These are phyloP conservation scores for Penicillium sp. DNA, from an alignment of 2,329 filamentous ascomycete species.

Conservation along the genomic window DNA sequence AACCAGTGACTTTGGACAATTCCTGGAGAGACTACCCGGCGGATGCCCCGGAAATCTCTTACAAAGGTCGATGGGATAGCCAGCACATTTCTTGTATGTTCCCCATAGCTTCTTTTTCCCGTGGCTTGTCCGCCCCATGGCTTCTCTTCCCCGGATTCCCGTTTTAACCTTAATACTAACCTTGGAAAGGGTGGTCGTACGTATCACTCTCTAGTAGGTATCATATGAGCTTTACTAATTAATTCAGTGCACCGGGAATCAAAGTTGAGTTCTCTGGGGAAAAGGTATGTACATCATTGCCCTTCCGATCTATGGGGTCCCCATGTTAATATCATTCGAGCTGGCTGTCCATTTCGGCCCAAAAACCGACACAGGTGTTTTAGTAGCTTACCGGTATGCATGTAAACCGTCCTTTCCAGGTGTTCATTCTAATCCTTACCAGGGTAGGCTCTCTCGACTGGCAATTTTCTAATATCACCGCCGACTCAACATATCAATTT, in stretches of 20 bases:
- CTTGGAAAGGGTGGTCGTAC: slow-evolving; percentile 52
- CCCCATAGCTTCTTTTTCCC: background rate
- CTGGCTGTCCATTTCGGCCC: slow-evolving; percentile 56
- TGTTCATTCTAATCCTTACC: background rate
- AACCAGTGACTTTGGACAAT: slow-evolving; percentile 29
- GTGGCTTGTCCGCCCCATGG: too few relatives aligned
- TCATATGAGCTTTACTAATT: slow-evolving; percentile 1
- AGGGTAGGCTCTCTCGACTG: slow-evolving; percentile 60
- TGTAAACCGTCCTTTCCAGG: background rate
- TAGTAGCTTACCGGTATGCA: slow-evolving; percentile 52
- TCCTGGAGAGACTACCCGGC: slow-evolving; percentile 52
- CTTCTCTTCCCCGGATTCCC: background rate
- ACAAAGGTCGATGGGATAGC: slow-evolving; percentile 63
- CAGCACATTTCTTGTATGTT: slow-evolving; percentile 54
- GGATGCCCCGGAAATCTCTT: slow-evolving; percentile 55
- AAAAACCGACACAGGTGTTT: slow-evolving; percentile 49
- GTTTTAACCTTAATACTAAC: slow-evolving; percentile 11
- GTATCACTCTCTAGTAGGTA: slow-evolving; percentile 24
- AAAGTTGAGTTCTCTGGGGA: slow-evolving; percentile 57
- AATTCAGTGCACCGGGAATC: slow-evolving; percentile 48
- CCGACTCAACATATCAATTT: slow-evolving; percentile 56
- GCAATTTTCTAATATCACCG: slow-evolving; percentile 61
- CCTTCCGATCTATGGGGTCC: background rate
- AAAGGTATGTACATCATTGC: slow-evolving; percentile 39
- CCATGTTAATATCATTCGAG: slow-evolving; percentile 14